A percentile compares a stretch with the other conserved stretches of the same genome.
Conservation (phyloP, 371 early-diverging fungal genomes). For the Funneliformis caledonium region DNA sequence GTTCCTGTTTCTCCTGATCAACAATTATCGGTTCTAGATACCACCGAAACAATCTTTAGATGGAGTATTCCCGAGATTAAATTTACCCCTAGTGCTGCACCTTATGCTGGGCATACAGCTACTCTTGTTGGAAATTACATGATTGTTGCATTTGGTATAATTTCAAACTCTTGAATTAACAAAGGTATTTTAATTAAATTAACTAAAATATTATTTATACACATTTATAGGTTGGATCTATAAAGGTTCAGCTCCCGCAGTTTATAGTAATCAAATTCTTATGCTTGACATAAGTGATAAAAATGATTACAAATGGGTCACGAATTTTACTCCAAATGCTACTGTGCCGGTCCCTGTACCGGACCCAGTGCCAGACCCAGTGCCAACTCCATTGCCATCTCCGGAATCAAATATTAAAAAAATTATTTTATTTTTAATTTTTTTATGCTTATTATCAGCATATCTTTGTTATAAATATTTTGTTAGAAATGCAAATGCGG, state of each 20-base stretch:
- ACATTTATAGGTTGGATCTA: background rate
- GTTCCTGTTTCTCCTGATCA: background rate
- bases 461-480: too few relatives aligned
- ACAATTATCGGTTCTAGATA: background rate
- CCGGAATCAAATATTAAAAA: too few relatives aligned
- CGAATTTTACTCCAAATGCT: background rate
- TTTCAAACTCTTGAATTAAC: background rate
- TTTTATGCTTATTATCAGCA: too few relatives aligned
- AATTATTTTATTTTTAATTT: too few relatives aligned
- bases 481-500: too few relatives aligned
- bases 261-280: background rate
- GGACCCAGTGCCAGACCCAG: too few relatives aligned
- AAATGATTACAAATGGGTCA: background rate
- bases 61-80: background rate
- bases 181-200: background rate
- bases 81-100: background rate
- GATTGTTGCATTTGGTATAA: background rate
- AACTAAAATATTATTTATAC: background rate
- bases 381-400: too few relatives aligned
- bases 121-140: background rate
- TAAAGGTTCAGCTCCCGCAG: background rate
- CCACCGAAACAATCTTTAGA: background rate
- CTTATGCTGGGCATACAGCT: background rate
- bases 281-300: background rate
- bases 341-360: too few relatives aligned